Evolutionary conservation across 2,329 filamentous ascomycete species (phyloP), one percentile per base, ranked within the genome.

Genomic region (Colletotrichum echinochloae): DNA sequence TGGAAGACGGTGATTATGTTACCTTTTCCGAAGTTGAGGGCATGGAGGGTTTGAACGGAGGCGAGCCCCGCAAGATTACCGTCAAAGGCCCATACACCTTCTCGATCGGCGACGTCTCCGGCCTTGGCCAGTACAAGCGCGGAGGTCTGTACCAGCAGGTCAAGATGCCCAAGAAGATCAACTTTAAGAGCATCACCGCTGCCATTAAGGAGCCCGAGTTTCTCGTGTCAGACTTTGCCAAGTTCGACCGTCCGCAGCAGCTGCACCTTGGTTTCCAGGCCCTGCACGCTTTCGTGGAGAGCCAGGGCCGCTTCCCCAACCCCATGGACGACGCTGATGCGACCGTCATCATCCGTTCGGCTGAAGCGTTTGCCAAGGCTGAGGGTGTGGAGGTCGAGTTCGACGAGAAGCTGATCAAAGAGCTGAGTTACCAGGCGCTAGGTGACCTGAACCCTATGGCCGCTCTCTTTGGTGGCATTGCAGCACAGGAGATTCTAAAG

Each of bases 1-100:
- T 99, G 48, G 94, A 98, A 81, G 96, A 99, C 85, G 96, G 95
- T 28, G 96, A 99, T 80, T 97, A 91, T 79, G 94, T 99, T 66
- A 97, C 94, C 11, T 99, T 99, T 80, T 91, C 93, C 2, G 96
- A 99, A 80, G 80, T 99, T 28, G 90, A 96, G 83, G 96, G 96
- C 28, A 94, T 99, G 93, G 95, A 97, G 72, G 90, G 82, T 7
- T 82, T 99, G 73, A 99, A 99, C 80, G 89, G 89, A 75, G 88
- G 89, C 54, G 93, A 94, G 73, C 95, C 96, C 60, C 90, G 93
- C 75, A 97, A 98, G 84, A 89, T 99, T 72, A 94, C 92, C 5
- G 94, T 98, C 60, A 98, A 97, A 84, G 96, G 93, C 0, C 96
- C 96, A 4, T 99, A 98, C 81, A 97, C 95, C 11, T 99, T 99